Base-by-base conservation (phyloP, 1,284 basidiomycete species). In the Somion occarium region DNA sequence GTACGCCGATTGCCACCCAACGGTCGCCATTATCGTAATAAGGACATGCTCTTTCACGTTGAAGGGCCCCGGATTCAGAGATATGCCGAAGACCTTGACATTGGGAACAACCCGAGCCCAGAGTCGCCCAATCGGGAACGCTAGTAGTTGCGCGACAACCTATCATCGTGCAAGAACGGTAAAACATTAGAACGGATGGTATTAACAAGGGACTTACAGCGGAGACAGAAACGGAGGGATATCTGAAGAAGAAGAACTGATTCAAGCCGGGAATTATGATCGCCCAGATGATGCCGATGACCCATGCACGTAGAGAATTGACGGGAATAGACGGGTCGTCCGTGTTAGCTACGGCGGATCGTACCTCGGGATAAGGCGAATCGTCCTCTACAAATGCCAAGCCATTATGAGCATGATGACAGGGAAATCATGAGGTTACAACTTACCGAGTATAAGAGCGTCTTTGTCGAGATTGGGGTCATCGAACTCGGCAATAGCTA, bases 11-110 rank as follows among this genome's bases (percentile, higher is more conserved):
- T 67, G 62, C 15, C 74, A 64, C 19, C 80, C 82, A 12, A 89
- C 85, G 52, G 83, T 73, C 5, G 88, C 84, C 88, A 95, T 94
- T 66, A 94, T 87, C 5, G 86, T 81, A 53, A 73, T 69, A 45
- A 81, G 65, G 5, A 83, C 83, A 61, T 86, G 85, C 58, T 87
- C 85, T 65, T 88, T 88, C 63, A 88, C 79, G 1, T 74, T 73
- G 66, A 88, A 88, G 0, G 83, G 85, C 30, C 86, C 86, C 1
- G 85, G 85, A 60, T 88, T 88, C 26, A 88, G 63, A 3, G 71
- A 56, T 0, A 64, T 43, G 18, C 64, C 64, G 27, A 66, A 62
- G 26, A 66, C 44, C 54, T 72, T 75, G 63, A 75, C 65, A 49
- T 77, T 73, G 2, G 85, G 86, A 3, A 88, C 46, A 15, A 76